Conservation (phyloP, 2,329 filamentous ascomycete species). For the Alternaria sp. region DNA sequence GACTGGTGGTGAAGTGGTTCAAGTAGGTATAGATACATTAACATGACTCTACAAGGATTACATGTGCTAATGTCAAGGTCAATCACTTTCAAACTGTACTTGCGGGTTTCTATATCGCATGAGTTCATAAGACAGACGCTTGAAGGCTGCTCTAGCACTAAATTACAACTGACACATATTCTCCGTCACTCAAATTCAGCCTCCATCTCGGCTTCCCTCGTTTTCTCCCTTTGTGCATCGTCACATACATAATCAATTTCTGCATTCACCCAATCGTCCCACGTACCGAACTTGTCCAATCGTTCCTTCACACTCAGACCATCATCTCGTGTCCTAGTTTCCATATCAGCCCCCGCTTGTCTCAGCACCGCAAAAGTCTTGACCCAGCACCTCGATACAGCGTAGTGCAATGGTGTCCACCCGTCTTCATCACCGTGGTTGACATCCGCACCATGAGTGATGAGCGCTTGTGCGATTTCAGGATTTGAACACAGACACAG, state of each 20-base stretch:
- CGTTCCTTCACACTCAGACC: background rate
- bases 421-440: background rate
- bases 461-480: background rate
- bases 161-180: background rate
- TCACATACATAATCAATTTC: background rate
- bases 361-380: background rate
- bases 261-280: background rate
- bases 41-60: background rate
- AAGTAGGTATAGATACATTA: background rate
- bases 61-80: too few species aligned
- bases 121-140: too few species aligned
- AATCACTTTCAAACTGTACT: too few species aligned
- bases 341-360: background rate
- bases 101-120: too few species aligned
- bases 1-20: too few species aligned
- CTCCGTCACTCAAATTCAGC: background rate
- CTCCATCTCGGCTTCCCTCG: background rate
- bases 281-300: background rate
- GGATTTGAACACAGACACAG: background rate
- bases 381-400: constrained; percentile 5
- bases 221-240: background rate
- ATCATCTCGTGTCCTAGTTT: background rate
- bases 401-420: constrained; percentile 7
- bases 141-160: too few species aligned
- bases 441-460: background rate